Conservation (phyloP, 257 asterid genomes). For the Ajuga chamaepitys region DNA sequence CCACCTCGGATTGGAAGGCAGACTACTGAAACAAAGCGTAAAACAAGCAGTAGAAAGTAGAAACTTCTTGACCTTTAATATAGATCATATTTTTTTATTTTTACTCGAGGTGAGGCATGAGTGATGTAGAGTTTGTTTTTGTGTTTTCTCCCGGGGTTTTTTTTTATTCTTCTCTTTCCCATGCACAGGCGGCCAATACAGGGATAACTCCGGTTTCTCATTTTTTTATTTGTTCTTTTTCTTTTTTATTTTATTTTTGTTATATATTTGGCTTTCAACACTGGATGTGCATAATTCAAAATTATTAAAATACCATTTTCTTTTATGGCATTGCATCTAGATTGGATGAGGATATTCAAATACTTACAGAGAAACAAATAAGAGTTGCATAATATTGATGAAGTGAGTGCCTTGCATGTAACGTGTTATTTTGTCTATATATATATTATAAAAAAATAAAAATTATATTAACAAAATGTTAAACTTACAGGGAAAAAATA, state of each 20-base stretch:
- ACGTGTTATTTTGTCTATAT: no score
- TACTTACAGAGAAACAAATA: no score
- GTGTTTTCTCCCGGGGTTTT: not conserved
- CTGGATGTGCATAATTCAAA: slow-evolving; percentile 9
- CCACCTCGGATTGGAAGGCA: slow-evolving; percentile 49
- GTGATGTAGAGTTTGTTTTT: slow-evolving; percentile 10
- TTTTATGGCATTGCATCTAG: no score
- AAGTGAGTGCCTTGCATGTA: no score
- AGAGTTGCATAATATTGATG: no score
- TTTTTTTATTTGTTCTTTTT: not conserved
- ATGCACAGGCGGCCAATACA: slow-evolving; percentile 23
- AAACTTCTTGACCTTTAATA: not conserved
- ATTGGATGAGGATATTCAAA: no score
- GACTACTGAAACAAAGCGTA: slow-evolving; percentile 44
- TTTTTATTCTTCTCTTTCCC: not conserved
- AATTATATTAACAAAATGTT: no score
- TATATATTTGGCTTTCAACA: slow-evolving; percentile 15
- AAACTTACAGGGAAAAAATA: no score
- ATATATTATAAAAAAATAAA: no score
- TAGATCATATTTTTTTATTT: not conserved
- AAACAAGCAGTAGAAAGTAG: slow-evolving; percentile 57
- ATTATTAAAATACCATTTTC: no score
- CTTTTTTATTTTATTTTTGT: not conserved
- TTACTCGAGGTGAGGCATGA: slow-evolving; percentile 23
- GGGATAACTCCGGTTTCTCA: slow-evolving; percentile 55